Evolutionary conservation across 2,329 filamentous ascomycete genomes (phyloP), one percentile per base, ranked within the genome.

Genomic region (Colletotrichum abscissum): DNA sequence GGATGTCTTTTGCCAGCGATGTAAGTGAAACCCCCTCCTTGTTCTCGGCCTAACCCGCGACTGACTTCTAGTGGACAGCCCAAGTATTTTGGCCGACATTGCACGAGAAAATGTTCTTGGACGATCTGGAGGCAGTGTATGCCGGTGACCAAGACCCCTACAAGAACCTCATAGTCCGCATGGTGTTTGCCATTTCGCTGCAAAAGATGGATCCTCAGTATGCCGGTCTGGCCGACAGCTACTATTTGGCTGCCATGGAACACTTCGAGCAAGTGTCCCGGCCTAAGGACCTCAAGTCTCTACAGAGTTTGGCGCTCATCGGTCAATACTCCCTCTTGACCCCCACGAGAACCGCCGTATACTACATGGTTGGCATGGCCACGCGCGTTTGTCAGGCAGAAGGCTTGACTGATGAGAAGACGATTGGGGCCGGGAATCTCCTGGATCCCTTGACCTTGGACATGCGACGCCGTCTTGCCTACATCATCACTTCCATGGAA

Each of bases 121-220:
- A 89, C 74, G 94, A 97, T 74, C 86, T 98, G 42, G 90, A 97
- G 69, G 92, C 93, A 35, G 95, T 98, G 4, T 97, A 96, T 79
- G 87, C 89, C 74, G 93, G 93, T 63, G 92, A 92, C 67, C 88
- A 85, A 5, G 94, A 97, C 77, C 88, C 95, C 0, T 96, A 95
- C 81, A 92, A 95, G 79, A 95, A 97, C 78, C 98, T 98, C 78
- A 90, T 96, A 57, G 86, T 97, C 63, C 92, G 94, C 71, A 95
- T 98, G 91, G 94, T 98, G 66, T 92, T 98, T 79, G 96, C 97
- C 35, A 97, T 98, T 79, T 96, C 95, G 81, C 90, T 98, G 82
- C 96, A 98, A 82, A 98, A 97, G 82, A 88, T 98, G 78, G 94
- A 95, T 80, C 90, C 92, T 0, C 92, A 94, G 76, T 98, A 97